Base-by-base conservation (phyloP, 305 asterid genomes). In the Fraxinus floribunda region DNA sequence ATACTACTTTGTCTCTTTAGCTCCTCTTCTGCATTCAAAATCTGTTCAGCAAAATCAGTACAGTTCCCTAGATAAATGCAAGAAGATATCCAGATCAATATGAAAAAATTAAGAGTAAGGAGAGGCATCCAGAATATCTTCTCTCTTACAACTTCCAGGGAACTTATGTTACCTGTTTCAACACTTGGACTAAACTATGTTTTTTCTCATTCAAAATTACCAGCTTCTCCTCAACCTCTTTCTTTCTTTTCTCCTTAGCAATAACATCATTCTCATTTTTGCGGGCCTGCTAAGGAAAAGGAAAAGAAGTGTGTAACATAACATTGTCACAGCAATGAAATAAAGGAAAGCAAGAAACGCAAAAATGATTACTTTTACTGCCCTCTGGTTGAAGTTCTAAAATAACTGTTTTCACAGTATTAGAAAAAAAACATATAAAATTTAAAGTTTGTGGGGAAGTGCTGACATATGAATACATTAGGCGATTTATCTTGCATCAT, bases 1-100 rank as follows among this genome's bases (percentile, higher is more conserved):
- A 22, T 34, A 49, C 86, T 87, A 78, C 82, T 90, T 80, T 88
- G 93, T 76, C 92, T 88, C 93, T 91, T 92, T 35, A 95, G 86
- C 84, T 92, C 96, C 83, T 95, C 98, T 87, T 94, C 99, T 76
- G 97, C 98, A 81, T 83, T 92, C 82, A 93, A 81, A 82, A 95
- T 94, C 97, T 95, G 93, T 75, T 32, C 85, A 81, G 13, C 76
- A 79, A 75, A 76, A 30, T 34, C 71, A 82, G 15, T 11, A 80
- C 62, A 49, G 52, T 76, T 60, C 72, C 34, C 70, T 4, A 7
- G 78, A 83, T 75, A 44, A 84, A 55, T 22, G 35, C 20, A 62
- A 52, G 22, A 68, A 78, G 80, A 55, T 35, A 75, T n/a, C 68
- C 39, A 39, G 52, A 46, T 7, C 13, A 55, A 7, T 75, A 0